phyloP scores from a whole-genome alignment of 345 rosid genomes.

The Clarkia xantiana region DNA sequence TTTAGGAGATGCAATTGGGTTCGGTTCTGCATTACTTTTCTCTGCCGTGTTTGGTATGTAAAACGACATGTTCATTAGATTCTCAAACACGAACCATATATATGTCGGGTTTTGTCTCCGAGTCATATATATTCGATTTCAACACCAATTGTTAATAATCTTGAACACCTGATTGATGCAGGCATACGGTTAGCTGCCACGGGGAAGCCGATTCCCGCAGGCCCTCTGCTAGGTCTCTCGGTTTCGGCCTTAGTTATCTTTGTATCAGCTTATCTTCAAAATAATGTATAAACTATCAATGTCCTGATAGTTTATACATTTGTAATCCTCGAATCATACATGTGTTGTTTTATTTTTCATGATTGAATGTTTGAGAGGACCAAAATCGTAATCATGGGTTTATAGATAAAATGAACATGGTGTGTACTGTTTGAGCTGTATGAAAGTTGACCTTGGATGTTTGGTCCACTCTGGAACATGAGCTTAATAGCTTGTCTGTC shows the following conservation, averaged over 20 bases:
- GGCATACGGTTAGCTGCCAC: conserved; percentile 67
- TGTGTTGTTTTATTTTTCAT: too few relatives aligned
- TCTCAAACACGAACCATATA: not conserved
- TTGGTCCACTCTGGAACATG: too few relatives aligned
- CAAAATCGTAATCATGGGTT: too few relatives aligned
- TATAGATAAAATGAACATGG: too few relatives aligned
- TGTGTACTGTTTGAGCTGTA: too few relatives aligned
- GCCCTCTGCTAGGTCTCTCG: conserved; percentile 55
- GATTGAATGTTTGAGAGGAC: too few relatives aligned
- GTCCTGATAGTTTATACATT: not conserved
- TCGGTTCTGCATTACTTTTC: conserved; percentile 69
- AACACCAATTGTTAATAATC: not conserved
- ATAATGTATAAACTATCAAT: conserved; percentile 15
- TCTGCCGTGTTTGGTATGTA: conserved; percentile 49
- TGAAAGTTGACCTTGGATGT: too few relatives aligned
- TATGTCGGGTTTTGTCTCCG: not conserved
- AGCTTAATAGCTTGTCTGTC: too few relatives aligned
- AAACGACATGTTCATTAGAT: conserved; percentile 1
- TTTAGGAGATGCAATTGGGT: conserved; percentile 60
- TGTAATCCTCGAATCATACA: too few relatives aligned
- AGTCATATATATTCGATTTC: not conserved
- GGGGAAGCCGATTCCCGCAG: conserved; percentile 48
- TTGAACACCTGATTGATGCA: conserved; percentile 14
- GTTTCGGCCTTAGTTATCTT: conserved; percentile 40
- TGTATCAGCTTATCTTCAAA: conserved; percentile 37